A percentile compares a stretch with the other conserved stretches of the same genome.
Conservation (phyloP, 371 early-diverging fungal species). For the Mortierella sp. region DNA sequence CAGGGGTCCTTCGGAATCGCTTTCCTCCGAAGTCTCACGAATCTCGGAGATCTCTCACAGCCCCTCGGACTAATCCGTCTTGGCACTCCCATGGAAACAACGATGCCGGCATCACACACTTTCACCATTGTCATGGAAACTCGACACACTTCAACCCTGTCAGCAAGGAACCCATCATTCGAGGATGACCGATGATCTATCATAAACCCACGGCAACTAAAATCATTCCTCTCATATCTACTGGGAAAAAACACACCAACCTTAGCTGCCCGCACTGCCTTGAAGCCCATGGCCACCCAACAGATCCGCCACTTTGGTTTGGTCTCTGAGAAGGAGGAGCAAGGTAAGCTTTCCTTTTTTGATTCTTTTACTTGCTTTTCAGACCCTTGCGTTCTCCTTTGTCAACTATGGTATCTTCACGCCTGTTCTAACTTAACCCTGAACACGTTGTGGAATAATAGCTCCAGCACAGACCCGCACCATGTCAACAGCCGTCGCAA, state of each 20-base stretch:
- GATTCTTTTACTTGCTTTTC: neutral
- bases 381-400: neutral
- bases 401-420: too few species aligned
- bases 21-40: conserved; percentile 11
- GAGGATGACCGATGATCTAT: neutral
- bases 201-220: neutral
- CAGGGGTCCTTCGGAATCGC: neutral
- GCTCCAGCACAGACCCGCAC: conserved; percentile 41
- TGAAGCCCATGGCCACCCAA: conserved; percentile 51
- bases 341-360: conserved; percentile 55
- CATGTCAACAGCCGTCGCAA: conserved; percentile 56
- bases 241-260: neutral
- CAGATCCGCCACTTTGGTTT: conserved; percentile 55
- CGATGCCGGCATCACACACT: neutral
- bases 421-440: neutral
- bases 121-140: neutral
- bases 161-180: neutral
- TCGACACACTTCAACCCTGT: neutral
- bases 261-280: conserved; percentile 45
- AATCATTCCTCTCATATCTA: neutral
- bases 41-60: neutral
- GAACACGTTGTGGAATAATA: neutral
- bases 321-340: conserved; percentile 53
- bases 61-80: neutral
- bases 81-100: neutral